Percentiles rank a stretch among this genome's conserved stretches.
phyloP scores from a whole-genome alignment of 352 stramenopile genomes.

The Globisporangium cystogenes region DNA sequence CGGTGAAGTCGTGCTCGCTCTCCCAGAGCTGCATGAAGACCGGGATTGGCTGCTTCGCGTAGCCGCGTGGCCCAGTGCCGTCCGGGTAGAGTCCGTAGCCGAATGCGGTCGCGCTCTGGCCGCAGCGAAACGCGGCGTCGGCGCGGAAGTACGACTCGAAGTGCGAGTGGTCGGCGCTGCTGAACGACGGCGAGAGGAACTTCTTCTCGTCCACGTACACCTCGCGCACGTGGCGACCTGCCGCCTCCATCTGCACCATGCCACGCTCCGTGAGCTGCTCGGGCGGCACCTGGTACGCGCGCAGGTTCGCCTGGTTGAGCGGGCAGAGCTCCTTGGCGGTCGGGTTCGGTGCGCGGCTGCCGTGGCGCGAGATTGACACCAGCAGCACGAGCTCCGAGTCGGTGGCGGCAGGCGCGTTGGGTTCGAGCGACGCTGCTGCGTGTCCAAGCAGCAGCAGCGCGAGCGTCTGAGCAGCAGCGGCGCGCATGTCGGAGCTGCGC shows the following conservation, averaged over 20 bases:
- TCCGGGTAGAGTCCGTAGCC: slow-evolving; percentile 69
- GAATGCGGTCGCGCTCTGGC: slow-evolving; percentile 62
- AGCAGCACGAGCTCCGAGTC: slow-evolving; percentile 59
- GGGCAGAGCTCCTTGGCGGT: slow-evolving; percentile 54
- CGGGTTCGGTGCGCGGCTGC: slow-evolving; percentile 65
- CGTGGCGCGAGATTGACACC: slow-evolving; percentile 66
- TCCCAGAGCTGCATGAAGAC: slow-evolving; percentile 78
- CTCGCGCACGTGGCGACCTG: slow-evolving; percentile 58
- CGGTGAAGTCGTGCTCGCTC: slow-evolving; percentile 78
- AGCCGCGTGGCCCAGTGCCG: slow-evolving; percentile 51
- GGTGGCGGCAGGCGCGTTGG: background rate
- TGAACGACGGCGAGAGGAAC: slow-evolving; percentile 66
- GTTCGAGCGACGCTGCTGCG: background rate
- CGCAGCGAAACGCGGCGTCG: slow-evolving; percentile 59
- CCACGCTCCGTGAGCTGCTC: slow-evolving; percentile 71
- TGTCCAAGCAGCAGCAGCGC: background rate
- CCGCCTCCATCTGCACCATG: slow-evolving; percentile 64
- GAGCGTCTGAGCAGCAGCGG: slow-evolving; percentile 2
- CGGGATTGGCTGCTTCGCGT: slow-evolving; percentile 54
- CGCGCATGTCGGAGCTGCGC: background rate
- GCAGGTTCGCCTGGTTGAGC: slow-evolving; percentile 54
- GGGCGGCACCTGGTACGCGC: slow-evolving; percentile 54
- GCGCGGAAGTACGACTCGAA: slow-evolving; percentile 77
- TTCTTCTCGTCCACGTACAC: slow-evolving; percentile 60
- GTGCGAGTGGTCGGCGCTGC: slow-evolving; percentile 42